These are phyloP conservation scores for Creolimax fragrantissima DNA, from an alignment of 78 protist genomes.

Conservation along the genomic window DNA sequence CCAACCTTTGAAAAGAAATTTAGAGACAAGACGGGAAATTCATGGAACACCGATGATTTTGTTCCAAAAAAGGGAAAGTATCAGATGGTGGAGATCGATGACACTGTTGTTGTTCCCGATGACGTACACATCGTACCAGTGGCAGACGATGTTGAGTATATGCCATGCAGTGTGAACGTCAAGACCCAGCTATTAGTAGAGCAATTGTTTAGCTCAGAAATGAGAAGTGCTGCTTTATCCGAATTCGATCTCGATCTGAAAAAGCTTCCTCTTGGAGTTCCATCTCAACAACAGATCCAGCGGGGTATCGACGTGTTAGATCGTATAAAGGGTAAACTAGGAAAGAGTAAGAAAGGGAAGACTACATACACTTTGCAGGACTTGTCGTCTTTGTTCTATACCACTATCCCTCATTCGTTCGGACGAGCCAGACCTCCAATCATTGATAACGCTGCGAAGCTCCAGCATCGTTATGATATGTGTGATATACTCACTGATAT, in stretches of 20 bases:
- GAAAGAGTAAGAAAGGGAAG: not conserved
- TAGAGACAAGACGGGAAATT: not conserved
- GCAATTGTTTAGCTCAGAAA: constrained; percentile 1
- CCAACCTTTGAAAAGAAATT: not conserved
- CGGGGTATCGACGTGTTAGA: not conserved
- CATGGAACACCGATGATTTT: not conserved
- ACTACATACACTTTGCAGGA: not conserved
- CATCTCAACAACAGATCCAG: not conserved
- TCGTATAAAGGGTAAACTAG: not conserved
- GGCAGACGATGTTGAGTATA: not conserved
- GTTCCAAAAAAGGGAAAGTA: not conserved
- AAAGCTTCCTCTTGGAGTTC: constrained; percentile 23
- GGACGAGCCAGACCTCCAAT: constrained; percentile 24
- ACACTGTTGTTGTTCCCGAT: not conserved
- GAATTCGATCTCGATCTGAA: not conserved
- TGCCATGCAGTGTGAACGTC: not conserved
- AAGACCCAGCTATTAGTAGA: not conserved
- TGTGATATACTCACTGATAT: constrained; percentile 25
- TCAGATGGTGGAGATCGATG: not conserved
- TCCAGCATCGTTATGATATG: constrained; percentile 15
- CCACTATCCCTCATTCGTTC: constrained; percentile 22
- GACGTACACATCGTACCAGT: not conserved
- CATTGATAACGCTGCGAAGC: not conserved
- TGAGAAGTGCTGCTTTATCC: not conserved
- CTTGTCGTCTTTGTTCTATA: constrained; percentile 21